A percentile compares a stretch with the other conserved stretches of the same genome.
phyloP scores from a whole-genome alignment of 768 basidiomycete species.

The Pisolithus tinctorius region DNA sequence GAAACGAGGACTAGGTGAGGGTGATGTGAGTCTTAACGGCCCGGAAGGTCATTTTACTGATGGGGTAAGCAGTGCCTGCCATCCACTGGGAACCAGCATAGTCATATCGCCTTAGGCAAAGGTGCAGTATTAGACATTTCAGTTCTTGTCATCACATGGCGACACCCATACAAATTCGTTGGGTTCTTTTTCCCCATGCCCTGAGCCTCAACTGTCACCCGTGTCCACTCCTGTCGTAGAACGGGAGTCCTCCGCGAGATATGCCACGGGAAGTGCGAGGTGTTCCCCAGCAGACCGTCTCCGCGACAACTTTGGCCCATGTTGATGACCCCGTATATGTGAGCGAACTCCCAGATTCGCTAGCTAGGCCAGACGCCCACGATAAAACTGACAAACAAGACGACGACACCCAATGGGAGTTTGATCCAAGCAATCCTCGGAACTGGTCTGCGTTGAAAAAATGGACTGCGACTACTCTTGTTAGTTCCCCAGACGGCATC shows the following conservation, averaged over 20 bases:
- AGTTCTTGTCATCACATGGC: background rate
- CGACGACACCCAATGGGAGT: slow-evolving; percentile 50
- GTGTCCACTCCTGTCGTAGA: background rate
- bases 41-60: too few relatives aligned
- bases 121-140: background rate
- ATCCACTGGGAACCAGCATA: background rate
- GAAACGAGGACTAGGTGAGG: too few relatives aligned
- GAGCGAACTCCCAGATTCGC: background rate
- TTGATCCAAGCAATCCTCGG: slow-evolving; percentile 54
- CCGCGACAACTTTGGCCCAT: slow-evolving; percentile 13
- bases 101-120: background rate
- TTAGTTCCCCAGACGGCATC: slow-evolving; percentile 38
- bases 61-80: background rate
- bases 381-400: slow-evolving; percentile 35
- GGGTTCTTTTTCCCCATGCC: background rate
- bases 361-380: slow-evolving; percentile 30
- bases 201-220: background rate
- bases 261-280: slow-evolving; percentile 1
- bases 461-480: slow-evolving; percentile 50
- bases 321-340: background rate
- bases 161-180: background rate
- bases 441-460: slow-evolving; percentile 58
- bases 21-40: too few relatives aligned
- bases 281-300: slow-evolving; percentile 1
- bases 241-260: background rate